phyloP scores from a whole-genome alignment of 257 asterid genomes.

The Fraxinus cuspidata region DNA sequence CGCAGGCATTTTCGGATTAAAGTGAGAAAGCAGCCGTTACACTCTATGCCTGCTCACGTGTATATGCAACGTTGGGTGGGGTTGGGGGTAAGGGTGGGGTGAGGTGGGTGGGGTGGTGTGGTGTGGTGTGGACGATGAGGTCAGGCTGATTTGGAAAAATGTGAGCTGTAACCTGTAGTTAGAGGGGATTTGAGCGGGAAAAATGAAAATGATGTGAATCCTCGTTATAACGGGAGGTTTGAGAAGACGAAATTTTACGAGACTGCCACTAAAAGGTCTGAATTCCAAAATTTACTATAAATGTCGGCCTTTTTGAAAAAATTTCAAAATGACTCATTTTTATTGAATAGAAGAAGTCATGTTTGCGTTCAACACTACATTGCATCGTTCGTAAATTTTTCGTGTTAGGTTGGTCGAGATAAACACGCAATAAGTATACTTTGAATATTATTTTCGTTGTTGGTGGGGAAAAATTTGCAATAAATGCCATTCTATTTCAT shows the following conservation, averaged over 20 bases:
- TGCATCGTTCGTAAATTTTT: neutral
- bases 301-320: neutral
- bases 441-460: no score
- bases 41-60: conserved; percentile 3
- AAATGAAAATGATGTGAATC: conserved; percentile 30
- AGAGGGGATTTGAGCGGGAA: conserved; percentile 54
- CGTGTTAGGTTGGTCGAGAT: no score
- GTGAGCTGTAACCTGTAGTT: neutral
- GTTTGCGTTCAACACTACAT: neutral
- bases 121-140: neutral
- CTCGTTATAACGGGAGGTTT: neutral
- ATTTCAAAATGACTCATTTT: neutral
- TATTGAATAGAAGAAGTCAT: no score
- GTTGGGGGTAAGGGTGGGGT: no score
- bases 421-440: no score
- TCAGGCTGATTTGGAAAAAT: conserved; percentile 17
- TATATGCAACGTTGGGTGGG: neutral
- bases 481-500: neutral
- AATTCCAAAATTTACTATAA: neutral
- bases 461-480: neutral
- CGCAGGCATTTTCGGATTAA: conserved; percentile 42
- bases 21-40: conserved; percentile 21
- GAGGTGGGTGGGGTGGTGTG: no score
- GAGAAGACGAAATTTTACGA: neutral
- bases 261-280: neutral